Base-by-base conservation (phyloP, 371 early-diverging fungal genomes). In the Apophysomyces sp. region DNA sequence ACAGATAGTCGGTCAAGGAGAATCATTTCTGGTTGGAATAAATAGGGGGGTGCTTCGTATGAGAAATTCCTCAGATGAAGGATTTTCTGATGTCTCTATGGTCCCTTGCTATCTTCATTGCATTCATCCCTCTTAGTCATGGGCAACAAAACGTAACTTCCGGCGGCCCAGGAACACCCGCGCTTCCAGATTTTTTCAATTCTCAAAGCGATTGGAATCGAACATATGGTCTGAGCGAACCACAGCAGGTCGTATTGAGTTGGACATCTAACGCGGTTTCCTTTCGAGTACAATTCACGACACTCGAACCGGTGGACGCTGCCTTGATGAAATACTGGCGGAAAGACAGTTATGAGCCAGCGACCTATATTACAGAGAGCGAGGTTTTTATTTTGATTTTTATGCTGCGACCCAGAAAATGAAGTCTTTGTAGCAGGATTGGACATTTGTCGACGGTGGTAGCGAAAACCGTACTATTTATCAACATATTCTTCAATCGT, bases 361-460 rank as follows among this genome's bases (percentile, higher is more conserved):
- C 57, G 1, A 34, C 34, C 0, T 16, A 36, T 18, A 39, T 58
- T 24, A 39, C 41, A 15, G 57, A 51, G 12, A 58, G 62, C 15
- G 55, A 57, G n/a, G 62, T 57, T n/a, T 40, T 40, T 55, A 6
- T 61, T 37, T 39, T 28, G 27, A 29, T 34, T 53, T 39, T 4
- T 13, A 41, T 34, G 24, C 53, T 18, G 16, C 0, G n/a, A 32
- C n/a, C n/a, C 21, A 7, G 7, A 16, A 2, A 31, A 21, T n/a
- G 26, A 13, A 5, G 7, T 57, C 18, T 56, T 44, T 49, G 11
- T 1, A 13, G 12, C 52, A 74, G 77, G 61, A 67, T 34, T 72
- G 75, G 70, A 55, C 54, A 11, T 77, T 78, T 64, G 58, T 63
- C n/a, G 78, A 78, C 63, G 68, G 70, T 32, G 78, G 76, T 1